These are phyloP conservation scores for Geranium brycei DNA, from an alignment of 345 rosid genomes.

Conservation along the genomic window DNA sequence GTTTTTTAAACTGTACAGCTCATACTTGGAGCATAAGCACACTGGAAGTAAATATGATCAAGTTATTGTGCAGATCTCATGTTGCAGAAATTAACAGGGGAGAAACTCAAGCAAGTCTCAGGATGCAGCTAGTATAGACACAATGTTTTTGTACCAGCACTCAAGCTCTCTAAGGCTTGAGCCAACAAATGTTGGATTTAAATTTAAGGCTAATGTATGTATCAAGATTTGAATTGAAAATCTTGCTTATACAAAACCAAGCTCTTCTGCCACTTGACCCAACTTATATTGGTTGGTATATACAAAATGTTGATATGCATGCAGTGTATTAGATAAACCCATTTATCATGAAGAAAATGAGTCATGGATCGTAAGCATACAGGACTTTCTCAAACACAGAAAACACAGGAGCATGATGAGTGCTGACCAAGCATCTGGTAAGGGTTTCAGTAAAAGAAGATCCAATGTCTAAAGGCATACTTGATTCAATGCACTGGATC, in stretches of 20 bases:
- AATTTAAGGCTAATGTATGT: too few species aligned
- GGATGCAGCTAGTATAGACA: background rate
- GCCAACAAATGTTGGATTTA: too few species aligned
- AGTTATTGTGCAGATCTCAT: too few species aligned
- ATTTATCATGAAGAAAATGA: background rate
- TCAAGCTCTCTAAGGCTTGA: too few species aligned
- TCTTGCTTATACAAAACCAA: too few species aligned
- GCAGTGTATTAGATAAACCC: background rate
- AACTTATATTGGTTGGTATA: background rate
- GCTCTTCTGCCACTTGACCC: too few species aligned
- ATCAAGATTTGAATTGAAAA: too few species aligned
- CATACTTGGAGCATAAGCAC: too few species aligned
- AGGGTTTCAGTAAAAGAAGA: background rate
- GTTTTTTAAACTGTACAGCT: too few species aligned
- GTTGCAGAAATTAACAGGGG: too few species aligned
- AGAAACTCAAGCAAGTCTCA: background rate
- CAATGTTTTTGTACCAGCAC: background rate
- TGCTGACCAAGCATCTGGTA: background rate
- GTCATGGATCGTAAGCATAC: background rate
- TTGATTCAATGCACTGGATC: conserved; percentile 33
- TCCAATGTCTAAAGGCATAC: conserved; percentile 23
- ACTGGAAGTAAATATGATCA: too few species aligned
- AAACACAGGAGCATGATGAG: background rate
- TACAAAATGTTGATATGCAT: background rate
- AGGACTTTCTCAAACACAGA: background rate